phyloP scores from a whole-genome alignment of 768 basidiomycete genomes.

The Suillus placidus region DNA sequence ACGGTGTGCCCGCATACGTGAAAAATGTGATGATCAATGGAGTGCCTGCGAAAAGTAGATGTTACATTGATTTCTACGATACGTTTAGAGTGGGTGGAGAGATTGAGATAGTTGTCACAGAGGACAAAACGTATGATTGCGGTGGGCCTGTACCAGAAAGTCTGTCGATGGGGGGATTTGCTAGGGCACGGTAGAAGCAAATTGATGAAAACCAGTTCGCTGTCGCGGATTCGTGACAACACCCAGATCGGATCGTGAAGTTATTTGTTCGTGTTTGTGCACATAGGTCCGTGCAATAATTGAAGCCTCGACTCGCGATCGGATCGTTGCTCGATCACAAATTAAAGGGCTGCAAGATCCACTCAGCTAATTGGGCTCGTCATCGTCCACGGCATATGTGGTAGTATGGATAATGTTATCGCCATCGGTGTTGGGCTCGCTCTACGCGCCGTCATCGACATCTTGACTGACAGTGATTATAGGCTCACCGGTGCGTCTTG shows the following conservation, averaged over 20 bases:
- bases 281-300: background rate
- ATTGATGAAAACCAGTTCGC: background rate
- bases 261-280: background rate
- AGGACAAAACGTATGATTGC: constrained; percentile 59
- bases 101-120: constrained; percentile 63
- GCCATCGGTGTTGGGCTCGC: constrained; percentile 70
- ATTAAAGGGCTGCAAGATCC: background rate
- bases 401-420: constrained; percentile 65
- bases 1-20: constrained; percentile 62
- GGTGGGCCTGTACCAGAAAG: constrained; percentile 58
- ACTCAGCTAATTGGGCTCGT: background rate
- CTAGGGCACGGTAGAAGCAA: constrained; percentile 28
- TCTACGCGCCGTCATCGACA: constrained; percentile 62
- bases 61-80: constrained; percentile 74
- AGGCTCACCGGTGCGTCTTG: constrained; percentile 32
- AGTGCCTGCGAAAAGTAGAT: constrained; percentile 47
- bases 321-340: constrained; percentile 7
- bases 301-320: constrained; percentile 4
- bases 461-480: constrained; percentile 39
- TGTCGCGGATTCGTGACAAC: background rate
- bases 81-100: constrained; percentile 65
- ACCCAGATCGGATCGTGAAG: background rate
- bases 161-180: constrained; percentile 66
- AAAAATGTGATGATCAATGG: constrained; percentile 64
- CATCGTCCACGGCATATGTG: background rate